Base-by-base conservation (phyloP, 1,139 yeast genomes). In the Sugiyamaella castrensis region DNA sequence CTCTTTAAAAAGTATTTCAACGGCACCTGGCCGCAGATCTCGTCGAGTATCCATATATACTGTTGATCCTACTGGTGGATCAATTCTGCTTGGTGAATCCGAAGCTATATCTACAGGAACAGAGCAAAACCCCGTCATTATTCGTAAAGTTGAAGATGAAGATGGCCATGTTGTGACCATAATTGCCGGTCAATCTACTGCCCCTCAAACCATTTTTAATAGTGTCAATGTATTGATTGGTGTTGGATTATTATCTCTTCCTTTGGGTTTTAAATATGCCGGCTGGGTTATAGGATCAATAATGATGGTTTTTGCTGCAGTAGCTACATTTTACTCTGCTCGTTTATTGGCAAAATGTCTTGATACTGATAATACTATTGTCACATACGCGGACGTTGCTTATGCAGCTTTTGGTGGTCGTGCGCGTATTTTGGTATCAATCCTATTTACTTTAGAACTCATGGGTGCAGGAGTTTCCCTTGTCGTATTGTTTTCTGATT, bases 301-400 rank as follows among this genome's bases (percentile, higher is more conserved):
- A 0, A 63, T 84, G 35, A 64, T 89, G 41, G 52, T 75, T 0
- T 50, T 73, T 0, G 79, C 88, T 53, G 89, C 95, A 0, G 47
- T 75, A 5, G 67, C 79, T 10, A 87, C 96, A 0, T 75, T 76
- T 53, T 72, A 79, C 54, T 83, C 96, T 0, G 96, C 96, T n/a
- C 72, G 67, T 51, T 71, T 75, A 65, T 73, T 79, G 37, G 81
- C 86, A 8, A 74, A 74, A 53, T 80, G 86, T 54, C 70, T 87
- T 77, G 89, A 84, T 57, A 81, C 85, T 1, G 91, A 87, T 64
- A 78, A 76, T 8, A 81, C 91, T 0, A 72, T 91, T 55, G 83
- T 83, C 77, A 87, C 96, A 0, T 91, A 89, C 65, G 95, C 95
- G 5, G 97, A 89, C 66, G 72, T 87, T 57, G 94, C 91, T 7